Base-by-base conservation (phyloP, 306 rosid species). In the Hippophae gyantsensis region DNA sequence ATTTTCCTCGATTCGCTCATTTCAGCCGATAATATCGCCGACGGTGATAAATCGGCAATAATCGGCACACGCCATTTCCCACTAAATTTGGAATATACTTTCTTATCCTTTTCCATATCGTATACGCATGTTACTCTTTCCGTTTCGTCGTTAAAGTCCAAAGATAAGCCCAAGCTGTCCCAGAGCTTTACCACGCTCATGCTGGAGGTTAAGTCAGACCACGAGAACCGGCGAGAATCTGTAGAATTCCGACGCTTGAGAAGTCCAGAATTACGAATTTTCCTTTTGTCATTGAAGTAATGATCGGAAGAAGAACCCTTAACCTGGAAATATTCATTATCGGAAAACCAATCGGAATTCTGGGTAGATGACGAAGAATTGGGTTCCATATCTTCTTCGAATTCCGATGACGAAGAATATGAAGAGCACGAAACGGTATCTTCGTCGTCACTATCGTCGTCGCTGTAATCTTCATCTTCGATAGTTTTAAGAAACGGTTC, bases 111-210 rank as follows among this genome's bases (percentile, higher is more conserved):
- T n/a, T 60, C 57, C 8, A 14, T 13, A 46, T 74, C 73, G 67
- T 81, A 77, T 43, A 72, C 3, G 9, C 81, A 68, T 0, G 76
- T 60, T n/a, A 65, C 58, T 8, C 66, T 70, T 1, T 51, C 42
- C 3, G 57, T 60, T 0, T 68, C 72, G 1, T 45, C 73, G 50
- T 62, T 76, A 32, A 60, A 62, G 0, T 81, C 86, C n/a, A 84
- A 42, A 0, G 84, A 79, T 4, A 86, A 75, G 5, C 81, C 86
- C 41, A 83, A 44, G 27, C 69, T 64, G 10, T 87, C 96, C 96
- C 98, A 87, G 6, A 87, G 72, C 50, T 90, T 83, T 9, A 90
- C 98, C 6, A 90, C 98, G 78, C 78, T 83, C 63, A 65, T 70
- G 6, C 80, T 76, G 52, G 71, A 61, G 3, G 77, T 70, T 5